These are phyloP conservation scores for Singerocomus inundabilis DNA, from an alignment of 1,284 basidiomycete genomes.

Conservation along the genomic window DNA sequence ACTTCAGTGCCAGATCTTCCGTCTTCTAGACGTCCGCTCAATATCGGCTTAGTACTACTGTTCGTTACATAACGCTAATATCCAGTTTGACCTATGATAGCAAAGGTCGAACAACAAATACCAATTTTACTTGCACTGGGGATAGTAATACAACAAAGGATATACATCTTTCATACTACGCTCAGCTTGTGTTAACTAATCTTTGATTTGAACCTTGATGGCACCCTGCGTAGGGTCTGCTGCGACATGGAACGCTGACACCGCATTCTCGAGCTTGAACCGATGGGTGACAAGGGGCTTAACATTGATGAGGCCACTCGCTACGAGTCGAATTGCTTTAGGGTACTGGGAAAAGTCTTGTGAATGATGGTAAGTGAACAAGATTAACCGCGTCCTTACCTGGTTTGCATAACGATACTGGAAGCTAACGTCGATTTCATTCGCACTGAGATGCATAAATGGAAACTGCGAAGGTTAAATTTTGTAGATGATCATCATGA, in stretches of 20 bases:
- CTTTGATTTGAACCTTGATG: constrained; percentile 63
- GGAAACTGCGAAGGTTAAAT: constrained; percentile 45
- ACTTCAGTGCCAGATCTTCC: no score
- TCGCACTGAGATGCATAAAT: constrained; percentile 66
- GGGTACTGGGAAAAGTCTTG: constrained; percentile 53
- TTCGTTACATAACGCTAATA: no score
- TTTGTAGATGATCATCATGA: background rate
- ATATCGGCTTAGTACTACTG: no score
- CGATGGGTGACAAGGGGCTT: constrained; percentile 84
- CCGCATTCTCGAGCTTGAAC: constrained; percentile 73
- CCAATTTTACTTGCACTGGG: background rate
- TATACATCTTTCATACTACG: background rate
- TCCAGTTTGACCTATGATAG: constrained; percentile 2
- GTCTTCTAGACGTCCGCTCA: no score
- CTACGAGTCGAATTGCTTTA: constrained; percentile 76
- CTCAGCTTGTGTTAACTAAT: constrained; percentile 31
- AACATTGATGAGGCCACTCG: constrained; percentile 70
- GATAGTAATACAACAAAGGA: background rate
- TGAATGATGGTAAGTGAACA: background rate
- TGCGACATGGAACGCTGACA: constrained; percentile 77
- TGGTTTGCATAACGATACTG: constrained; percentile 66
- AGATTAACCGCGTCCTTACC: constrained; percentile 27
- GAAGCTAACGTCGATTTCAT: constrained; percentile 63
- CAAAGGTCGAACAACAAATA: background rate
- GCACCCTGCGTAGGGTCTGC: constrained; percentile 66